These are phyloP conservation scores for Xylogone sp. DNA, from an alignment of 2,329 filamentous ascomycete species.

Conservation along the genomic window DNA sequence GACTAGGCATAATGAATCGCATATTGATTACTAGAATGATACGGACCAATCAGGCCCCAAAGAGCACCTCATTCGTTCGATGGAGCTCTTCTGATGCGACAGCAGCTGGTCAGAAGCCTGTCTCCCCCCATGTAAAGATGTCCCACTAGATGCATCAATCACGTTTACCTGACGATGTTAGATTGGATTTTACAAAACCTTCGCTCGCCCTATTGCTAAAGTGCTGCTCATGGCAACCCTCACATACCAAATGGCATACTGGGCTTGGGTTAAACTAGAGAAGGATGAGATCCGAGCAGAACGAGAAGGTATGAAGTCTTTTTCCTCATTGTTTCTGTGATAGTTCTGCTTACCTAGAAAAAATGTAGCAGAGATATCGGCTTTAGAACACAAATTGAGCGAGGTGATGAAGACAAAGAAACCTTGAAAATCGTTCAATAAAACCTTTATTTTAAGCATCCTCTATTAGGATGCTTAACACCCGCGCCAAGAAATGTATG, in stretches of 20 bases:
- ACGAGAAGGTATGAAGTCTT: constrained; percentile 45
- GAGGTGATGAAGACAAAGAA: constrained; percentile 25
- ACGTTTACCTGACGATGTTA: constrained; percentile 28
- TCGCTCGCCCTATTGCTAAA: constrained; percentile 70
- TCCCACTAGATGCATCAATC: not conserved
- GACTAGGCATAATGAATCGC: not conserved
- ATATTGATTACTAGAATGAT: not conserved
- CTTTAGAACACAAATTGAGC: constrained; percentile 35
- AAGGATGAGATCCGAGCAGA: constrained; percentile 62
- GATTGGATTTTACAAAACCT: constrained; percentile 70
- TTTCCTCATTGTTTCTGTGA: not conserved
- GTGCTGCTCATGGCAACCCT: constrained; percentile 71
- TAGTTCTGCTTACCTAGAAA: not conserved
- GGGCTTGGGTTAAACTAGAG: constrained; percentile 70
- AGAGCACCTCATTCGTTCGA: not conserved
- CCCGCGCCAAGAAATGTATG: no score
- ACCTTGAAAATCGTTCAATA: not conserved
- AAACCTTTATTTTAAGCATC: not conserved
- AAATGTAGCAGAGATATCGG: constrained; percentile 25
- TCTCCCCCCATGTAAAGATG: constrained; percentile 7
- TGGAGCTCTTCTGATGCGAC: not conserved
- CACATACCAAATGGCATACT: constrained; percentile 76
- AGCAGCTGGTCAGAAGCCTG: constrained; percentile 1
- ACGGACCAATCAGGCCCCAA: not conserved
- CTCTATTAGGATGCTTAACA: no score